phyloP scores from a whole-genome alignment of 768 basidiomycete genomes.

The Boletus reticuloceps region DNA sequence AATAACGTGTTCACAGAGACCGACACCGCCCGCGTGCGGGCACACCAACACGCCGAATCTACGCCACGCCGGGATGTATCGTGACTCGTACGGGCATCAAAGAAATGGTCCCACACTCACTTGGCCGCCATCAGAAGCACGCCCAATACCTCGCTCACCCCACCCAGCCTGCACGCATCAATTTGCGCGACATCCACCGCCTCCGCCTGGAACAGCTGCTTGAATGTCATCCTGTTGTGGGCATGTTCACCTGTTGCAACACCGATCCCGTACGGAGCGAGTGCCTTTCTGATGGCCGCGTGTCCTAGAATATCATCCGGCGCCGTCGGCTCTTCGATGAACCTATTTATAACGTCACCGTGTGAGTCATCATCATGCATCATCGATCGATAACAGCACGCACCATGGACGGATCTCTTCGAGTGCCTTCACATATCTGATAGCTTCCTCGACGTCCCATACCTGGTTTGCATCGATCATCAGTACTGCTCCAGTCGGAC shows the following conservation, averaged over 20 bases:
- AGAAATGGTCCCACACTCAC: constrained; percentile 38
- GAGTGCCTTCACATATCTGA: constrained; percentile 80
- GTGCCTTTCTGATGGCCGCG: constrained; percentile 71
- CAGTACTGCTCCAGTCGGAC: constrained; percentile 85
- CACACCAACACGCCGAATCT: constrained; percentile 85
- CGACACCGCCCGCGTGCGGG: constrained; percentile 92
- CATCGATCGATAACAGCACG: background rate
- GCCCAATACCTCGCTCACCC: constrained; percentile 86
- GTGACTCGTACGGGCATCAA: background rate
- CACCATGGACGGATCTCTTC: constrained; percentile 54
- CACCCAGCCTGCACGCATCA: constrained; percentile 81
- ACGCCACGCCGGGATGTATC: background rate
- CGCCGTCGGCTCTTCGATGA: constrained; percentile 93
- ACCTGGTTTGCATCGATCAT: constrained; percentile 98
- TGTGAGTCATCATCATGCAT: background rate
- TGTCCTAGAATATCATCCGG: constrained; percentile 90
- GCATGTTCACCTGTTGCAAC: constrained; percentile 95
- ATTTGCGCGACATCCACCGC: constrained; percentile 93
- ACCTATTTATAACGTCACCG: constrained; percentile 39
- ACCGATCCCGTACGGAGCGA: constrained; percentile 78
- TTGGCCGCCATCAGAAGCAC: constrained; percentile 91
- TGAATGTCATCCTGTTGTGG: constrained; percentile 94
- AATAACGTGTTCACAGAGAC: constrained; percentile 90
- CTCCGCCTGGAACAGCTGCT: constrained; percentile 84
- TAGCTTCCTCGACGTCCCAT: constrained; percentile 87